phyloP scores from a whole-genome alignment of 2,329 filamentous ascomycete species.

The Talaromyces islandicus region DNA sequence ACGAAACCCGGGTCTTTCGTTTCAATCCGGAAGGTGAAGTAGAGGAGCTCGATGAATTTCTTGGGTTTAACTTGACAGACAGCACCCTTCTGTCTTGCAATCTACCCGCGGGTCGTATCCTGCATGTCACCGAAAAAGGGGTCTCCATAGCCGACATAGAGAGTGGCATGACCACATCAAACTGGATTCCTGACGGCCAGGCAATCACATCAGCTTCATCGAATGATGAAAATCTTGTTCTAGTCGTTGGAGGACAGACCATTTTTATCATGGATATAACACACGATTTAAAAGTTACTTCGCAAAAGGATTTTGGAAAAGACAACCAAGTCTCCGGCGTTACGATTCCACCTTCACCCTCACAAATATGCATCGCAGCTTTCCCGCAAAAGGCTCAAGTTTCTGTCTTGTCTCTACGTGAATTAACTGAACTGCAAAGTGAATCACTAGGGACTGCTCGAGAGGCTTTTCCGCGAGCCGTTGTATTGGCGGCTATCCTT shows the following conservation, averaged over 20 bases:
- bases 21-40: constrained; percentile 72
- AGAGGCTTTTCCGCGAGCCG: constrained; percentile 73
- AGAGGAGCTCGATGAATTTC: constrained; percentile 76
- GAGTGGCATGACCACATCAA: constrained; percentile 39
- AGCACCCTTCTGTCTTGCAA: constrained; percentile 68
- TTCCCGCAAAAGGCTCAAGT: constrained; percentile 83
- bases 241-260: constrained; percentile 70
- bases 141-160: constrained; percentile 58
- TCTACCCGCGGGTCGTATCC: constrained; percentile 55
- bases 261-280: constrained; percentile 63
- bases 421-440: constrained; percentile 60
- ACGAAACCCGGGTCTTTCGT: constrained; percentile 74
- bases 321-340: constrained; percentile 81
- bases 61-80: constrained; percentile 62
- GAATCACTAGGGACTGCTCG: constrained; percentile 60
- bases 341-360: constrained; percentile 60
- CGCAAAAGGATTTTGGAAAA: constrained; percentile 55
- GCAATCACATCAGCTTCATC: constrained; percentile 73
- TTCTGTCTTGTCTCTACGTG: constrained; percentile 63
- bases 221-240: constrained; percentile 62
- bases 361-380: constrained; percentile 68
- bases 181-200: constrained; percentile 42
- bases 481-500: constrained; percentile 73
- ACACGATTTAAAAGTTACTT: constrained; percentile 52
- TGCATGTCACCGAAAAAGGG: constrained; percentile 68